Evolutionary conservation across 441 rosid species (phyloP).

Genomic region (Euphorbia schlechtendalii): DNA sequence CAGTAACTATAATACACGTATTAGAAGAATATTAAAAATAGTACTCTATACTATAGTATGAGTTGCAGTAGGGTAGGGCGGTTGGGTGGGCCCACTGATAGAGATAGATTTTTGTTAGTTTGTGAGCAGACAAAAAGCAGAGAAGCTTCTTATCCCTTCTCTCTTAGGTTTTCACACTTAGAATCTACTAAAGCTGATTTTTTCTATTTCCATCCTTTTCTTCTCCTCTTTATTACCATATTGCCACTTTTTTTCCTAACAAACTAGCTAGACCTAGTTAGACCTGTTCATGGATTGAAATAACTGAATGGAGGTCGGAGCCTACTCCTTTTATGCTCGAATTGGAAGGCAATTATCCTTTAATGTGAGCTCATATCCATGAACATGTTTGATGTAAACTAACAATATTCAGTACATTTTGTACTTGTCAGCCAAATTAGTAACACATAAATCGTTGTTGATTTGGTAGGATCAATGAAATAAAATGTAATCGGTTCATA

Average conservation of each 20-base stretch:
- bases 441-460: no score
- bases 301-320: no score
- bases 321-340: no score
- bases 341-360: no score
- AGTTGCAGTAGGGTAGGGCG: constrained; percentile 36
- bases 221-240: neutral
- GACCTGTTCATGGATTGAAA: no score
- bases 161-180: constrained; percentile 25
- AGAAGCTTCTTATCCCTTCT: constrained; percentile 42
- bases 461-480: no score
- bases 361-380: no score
- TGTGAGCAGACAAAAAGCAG: constrained; percentile 51
- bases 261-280: no score
- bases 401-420: no score
- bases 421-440: no score
- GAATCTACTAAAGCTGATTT: constrained; percentile 39
- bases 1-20: neutral
- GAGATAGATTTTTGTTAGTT: constrained; percentile 35
- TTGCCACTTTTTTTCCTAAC: neutral
- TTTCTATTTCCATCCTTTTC: neutral
- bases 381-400: no score
- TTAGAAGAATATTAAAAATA: neutral
- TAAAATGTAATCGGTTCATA: no score
- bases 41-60: constrained; percentile 16
- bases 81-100: constrained; percentile 28